Evolutionary conservation across 495 filamentous ascomycete genomes (phyloP).

Genomic region (Amniculicola lignicola): DNA sequence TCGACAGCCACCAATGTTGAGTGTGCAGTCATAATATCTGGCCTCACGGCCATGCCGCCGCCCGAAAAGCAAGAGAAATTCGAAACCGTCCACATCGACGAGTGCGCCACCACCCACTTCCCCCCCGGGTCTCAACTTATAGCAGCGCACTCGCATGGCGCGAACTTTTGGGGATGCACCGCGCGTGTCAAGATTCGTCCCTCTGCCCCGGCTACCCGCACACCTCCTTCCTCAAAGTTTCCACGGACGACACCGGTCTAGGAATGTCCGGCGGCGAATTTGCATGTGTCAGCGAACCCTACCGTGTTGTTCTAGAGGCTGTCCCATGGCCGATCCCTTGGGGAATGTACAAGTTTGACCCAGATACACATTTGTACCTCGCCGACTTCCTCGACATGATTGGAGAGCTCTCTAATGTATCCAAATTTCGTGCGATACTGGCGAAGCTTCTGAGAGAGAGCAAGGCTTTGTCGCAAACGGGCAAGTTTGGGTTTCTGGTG

Average conservation of each 20-base stretch:
- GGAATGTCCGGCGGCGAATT: neutral
- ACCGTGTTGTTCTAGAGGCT: neutral
- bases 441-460: neutral
- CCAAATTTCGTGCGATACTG: neutral
- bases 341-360: neutral
- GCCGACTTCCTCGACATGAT: neutral
- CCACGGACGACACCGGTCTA: neutral
- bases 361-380: neutral
- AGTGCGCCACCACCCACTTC: neutral
- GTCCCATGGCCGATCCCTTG: neutral
- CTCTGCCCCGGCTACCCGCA: neutral
- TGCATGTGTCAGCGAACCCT: neutral
- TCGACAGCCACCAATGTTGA: neutral
- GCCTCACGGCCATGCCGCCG: neutral
- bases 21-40: neutral
- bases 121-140: neutral
- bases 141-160: neutral
- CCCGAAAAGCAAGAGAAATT: neutral
- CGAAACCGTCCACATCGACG: neutral
- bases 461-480: neutral
- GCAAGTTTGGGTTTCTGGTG: neutral
- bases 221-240: neutral
- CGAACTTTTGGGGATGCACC: neutral
- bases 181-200: neutral
- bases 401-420: neutral